Base-by-base conservation (phyloP, 371 early-diverging fungal genomes). In the Haplosporangium sp. region DNA sequence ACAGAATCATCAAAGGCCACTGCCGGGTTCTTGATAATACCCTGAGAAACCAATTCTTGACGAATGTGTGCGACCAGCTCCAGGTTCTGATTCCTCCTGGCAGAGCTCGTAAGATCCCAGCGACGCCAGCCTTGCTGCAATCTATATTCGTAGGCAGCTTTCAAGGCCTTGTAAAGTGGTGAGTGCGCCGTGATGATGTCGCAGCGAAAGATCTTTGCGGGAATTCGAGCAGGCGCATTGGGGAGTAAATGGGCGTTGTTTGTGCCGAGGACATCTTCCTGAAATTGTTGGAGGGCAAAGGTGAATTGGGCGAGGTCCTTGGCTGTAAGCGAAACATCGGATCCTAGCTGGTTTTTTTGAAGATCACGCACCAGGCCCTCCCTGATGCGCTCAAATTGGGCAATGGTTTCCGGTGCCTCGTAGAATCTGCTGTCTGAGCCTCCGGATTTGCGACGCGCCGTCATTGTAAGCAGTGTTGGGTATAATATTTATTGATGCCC, bases 261-360 rank as follows among this genome's bases (percentile, higher is more conserved):
- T 73, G 76, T 21, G 71, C 89, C 90, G 12, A 91, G 73, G 55
- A 74, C 81, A 54, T 86, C 88, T 60, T 87, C 85, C 71, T 91
- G 92, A 52, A 90, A 90, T 50, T 87, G 87, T 51, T 88, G 88
- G 18, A 91, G 69, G 37, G 83, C 79, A 23, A 85, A 84, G 5
- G 81, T 74, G 23, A 90, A 81, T 8, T 77, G 55, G 6, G 90
- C 83, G n/a, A 91, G 82, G 41, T 89, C 89, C 50, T 82, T 82
- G 53, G 90, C 83, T 12, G 86, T 73, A 18, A 59, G 16, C 37
- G 60, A 7, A 18, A 54, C 16, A 50, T 84, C 82, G 46, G 77
- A 74, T 37, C 84, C 86, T 14, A 80, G 82, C 1, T 73, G 58
- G 23, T 23, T 57, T 18, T 57, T 61, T 45, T 67, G 67, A 21